These are phyloP conservation scores for Coniochaeta sp. DNA, from an alignment of 2,329 filamentous ascomycete species.

Conservation along the genomic window DNA sequence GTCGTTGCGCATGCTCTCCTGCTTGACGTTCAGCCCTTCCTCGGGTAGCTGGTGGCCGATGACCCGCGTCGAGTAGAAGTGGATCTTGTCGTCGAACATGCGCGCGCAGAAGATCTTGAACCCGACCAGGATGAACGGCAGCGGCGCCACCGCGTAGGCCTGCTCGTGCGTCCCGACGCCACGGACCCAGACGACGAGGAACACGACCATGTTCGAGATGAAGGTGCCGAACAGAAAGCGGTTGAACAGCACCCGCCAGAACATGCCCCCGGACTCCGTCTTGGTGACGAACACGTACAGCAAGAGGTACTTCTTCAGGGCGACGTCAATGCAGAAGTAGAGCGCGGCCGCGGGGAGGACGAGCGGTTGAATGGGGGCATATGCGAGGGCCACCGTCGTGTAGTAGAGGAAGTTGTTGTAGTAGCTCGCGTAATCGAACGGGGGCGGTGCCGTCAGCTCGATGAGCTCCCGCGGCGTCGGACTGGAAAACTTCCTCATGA, in stretches of 20 bases:
- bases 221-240: constrained; percentile 79
- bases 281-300: constrained; percentile 96
- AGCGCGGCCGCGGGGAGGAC: constrained; percentile 79
- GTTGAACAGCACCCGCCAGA: constrained; percentile 89
- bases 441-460: constrained; percentile 82
- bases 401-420: constrained; percentile 99
- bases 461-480: constrained; percentile 90
- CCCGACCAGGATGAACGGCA: constrained; percentile 68
- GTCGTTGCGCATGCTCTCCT: constrained; percentile 52
- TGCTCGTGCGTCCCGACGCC: constrained; percentile 52
- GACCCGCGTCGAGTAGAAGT: constrained; percentile 69
- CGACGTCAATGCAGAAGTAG: constrained; percentile 82
- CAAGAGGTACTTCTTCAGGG: constrained; percentile 90
- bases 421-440: constrained; percentile 92
- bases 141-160: constrained; percentile 63
- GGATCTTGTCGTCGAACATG: constrained; percentile 70
- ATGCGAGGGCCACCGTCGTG: constrained; percentile 79
- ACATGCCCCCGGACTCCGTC: constrained; percentile 88
- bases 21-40: constrained; percentile 37
- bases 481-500: constrained; percentile 74
- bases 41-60: constrained; percentile 38
- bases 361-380: constrained; percentile 78
- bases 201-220: constrained; percentile 71
- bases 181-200: constrained; percentile 65
- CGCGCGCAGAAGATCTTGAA: constrained; percentile 83